These are phyloP conservation scores for Colletotrichum liaoningense DNA, from an alignment of 2,329 filamentous ascomycete species.

Conservation along the genomic window DNA sequence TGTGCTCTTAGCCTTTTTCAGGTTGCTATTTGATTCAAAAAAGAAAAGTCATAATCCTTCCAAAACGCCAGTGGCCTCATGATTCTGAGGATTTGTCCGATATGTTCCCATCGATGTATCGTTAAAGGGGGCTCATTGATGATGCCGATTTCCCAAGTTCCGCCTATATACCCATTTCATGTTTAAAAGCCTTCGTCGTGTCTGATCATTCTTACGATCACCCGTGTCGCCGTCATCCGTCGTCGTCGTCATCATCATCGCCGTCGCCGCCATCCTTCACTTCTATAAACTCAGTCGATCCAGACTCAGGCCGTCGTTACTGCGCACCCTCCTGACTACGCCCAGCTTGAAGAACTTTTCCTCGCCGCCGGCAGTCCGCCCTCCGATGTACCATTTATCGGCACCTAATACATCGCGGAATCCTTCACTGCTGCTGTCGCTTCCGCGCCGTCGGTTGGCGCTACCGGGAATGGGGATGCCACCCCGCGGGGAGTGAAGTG, in stretches of 20 bases:
- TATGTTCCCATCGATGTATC: neutral
- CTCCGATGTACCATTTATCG: constrained; percentile 87
- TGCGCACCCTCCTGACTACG: constrained; percentile 78
- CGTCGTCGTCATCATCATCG: constrained; percentile 38
- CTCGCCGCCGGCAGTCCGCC: constrained; percentile 79
- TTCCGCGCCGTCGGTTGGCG: constrained; percentile 68
- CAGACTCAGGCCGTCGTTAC: constrained; percentile 79
- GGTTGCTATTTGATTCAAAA: neutral
- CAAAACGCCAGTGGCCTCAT: constrained; percentile 16
- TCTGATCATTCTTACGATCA: neutral
- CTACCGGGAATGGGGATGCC: constrained; percentile 54
- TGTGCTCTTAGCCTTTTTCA: constrained; percentile 24
- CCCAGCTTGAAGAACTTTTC: constrained; percentile 86
- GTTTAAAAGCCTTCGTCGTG: neutral
- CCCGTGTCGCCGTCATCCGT: neutral
- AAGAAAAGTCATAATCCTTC: constrained; percentile 15
- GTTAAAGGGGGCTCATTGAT: constrained; percentile 8
- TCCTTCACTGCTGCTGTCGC: constrained; percentile 80
- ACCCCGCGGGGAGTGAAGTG: constrained; percentile 41
- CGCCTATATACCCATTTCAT: constrained; percentile 21
- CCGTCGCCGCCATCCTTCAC: constrained; percentile 26
- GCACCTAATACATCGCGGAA: constrained; percentile 78
- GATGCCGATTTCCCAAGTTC: constrained; percentile 15
- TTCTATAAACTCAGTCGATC: constrained; percentile 77
- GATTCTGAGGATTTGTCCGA: constrained; percentile 1